Evolutionary conservation across 768 basidiomycete species (phyloP), one percentile per base, ranked within the genome.

Genomic region (Exidia glandulosa): DNA sequence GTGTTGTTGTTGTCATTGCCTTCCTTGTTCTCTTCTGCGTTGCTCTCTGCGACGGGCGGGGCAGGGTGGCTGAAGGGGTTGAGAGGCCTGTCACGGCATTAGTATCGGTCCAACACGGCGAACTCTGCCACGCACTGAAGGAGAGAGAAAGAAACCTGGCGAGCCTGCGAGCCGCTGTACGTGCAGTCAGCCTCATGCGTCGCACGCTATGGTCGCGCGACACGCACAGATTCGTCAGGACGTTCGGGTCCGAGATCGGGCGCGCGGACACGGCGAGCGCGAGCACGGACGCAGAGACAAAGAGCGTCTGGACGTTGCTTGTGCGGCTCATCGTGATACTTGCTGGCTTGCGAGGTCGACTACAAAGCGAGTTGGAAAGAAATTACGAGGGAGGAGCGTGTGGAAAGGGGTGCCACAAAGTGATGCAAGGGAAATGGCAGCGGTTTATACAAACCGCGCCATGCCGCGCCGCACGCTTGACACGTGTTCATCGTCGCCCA

Each of bases 191-290:
- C 4, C 41, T 27, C 30, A 6, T 13, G 2, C 7, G 12, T 25
- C 1, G 50, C 1, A 54, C 3, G 23, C 31, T 13, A 27, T 29
- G n/a, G 1, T n/a, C 50, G 50, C 1, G 2, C 7, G 23, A 25
- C 3, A 29, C 50, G 50, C 25, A 54, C 50, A 54, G 25, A 13
- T 54, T 14, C 16, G 50, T 54, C 27, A 54, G 50, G 0, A 54
- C 50, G 19, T 31, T 31, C 1, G 50, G 50, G 50, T 54, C 50
- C 19, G 66, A 60, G 59, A 78, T 64, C 30, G 77, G 77, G 62
- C 69, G 76, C 66, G 76, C 67, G 59, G 73, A 70, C 63, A 77
- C 77, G 69, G 75, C 74, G 70, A 79, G 73, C 71, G 72, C 76
- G 60, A 76, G 68, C 32, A 79, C 68, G 56, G 72, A 71, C 58